Conservation (phyloP, 495 filamentous ascomycete species). For the Viridothelium virens region DNA sequence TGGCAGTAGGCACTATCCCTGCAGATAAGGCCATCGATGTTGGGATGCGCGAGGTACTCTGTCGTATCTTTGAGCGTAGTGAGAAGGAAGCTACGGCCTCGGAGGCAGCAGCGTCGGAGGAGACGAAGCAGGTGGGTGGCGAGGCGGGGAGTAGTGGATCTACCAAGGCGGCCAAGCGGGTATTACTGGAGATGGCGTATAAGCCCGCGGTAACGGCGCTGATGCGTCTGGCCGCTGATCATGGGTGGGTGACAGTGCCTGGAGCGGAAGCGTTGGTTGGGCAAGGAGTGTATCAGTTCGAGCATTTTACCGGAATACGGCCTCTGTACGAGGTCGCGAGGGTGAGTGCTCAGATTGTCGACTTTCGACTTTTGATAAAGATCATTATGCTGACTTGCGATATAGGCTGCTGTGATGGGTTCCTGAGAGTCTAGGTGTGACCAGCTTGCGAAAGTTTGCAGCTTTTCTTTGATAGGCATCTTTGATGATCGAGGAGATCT, state of each 20-base stretch:
- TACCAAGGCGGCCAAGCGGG: constrained; percentile 32
- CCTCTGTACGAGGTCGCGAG: constrained; percentile 60
- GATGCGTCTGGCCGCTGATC: constrained; percentile 73
- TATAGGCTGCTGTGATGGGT: constrained; percentile 1
- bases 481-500: neutral
- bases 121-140: constrained; percentile 13
- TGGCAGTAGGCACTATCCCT: constrained; percentile 85
- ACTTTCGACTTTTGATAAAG: neutral
- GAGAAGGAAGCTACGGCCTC: constrained; percentile 29
- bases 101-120: neutral
- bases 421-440: neutral
- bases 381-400: constrained; percentile 1
- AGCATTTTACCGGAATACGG: constrained; percentile 70
- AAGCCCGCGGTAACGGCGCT: constrained; percentile 74
- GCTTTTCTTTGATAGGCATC: neutral
- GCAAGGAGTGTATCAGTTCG: constrained; percentile 72
- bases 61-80: constrained; percentile 51
- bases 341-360: constrained; percentile 23
- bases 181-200: constrained; percentile 95
- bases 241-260: constrained; percentile 78
- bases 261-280: constrained; percentile 85
- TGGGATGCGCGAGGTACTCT: constrained; percentile 59
- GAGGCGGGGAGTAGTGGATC: neutral
- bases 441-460: neutral
- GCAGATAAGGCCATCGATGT: constrained; percentile 78